phyloP scores from a whole-genome alignment of 2,329 filamentous ascomycete species.

The Aspergillus sp. region DNA sequence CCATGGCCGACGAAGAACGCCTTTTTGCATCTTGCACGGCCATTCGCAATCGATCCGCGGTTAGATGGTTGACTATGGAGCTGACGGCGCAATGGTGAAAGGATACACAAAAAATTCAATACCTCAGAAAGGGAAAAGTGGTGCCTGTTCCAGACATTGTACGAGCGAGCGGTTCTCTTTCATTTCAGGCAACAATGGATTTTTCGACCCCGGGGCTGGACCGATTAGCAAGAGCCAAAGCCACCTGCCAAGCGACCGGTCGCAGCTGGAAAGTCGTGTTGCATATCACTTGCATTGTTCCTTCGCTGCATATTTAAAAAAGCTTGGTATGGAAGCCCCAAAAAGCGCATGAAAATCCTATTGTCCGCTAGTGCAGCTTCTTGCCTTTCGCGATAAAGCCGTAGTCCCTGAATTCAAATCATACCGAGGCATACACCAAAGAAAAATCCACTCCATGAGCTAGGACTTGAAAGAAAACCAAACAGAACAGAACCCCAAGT shows the following conservation, averaged over 20 bases:
- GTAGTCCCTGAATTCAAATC: neutral
- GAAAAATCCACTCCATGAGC: neutral
- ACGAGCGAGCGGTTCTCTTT: too few species aligned
- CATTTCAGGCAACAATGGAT: neutral
- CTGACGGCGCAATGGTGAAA: neutral
- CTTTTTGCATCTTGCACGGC: too few species aligned
- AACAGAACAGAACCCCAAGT: neutral
- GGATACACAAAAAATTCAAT: neutral
- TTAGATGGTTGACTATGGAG: too few species aligned
- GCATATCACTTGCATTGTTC: neutral
- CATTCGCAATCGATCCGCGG: too few species aligned
- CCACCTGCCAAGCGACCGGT: neutral
- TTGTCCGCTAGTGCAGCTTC: neutral
- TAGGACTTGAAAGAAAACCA: neutral
- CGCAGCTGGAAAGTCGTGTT: neutral
- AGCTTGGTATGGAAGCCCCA: neutral
- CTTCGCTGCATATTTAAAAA: neutral
- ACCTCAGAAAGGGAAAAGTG: neutral
- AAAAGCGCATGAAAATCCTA: too few species aligned
- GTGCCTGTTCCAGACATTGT: too few species aligned
- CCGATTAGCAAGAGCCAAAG: neutral
- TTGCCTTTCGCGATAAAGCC: neutral
- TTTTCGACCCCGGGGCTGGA: neutral
- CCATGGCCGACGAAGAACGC: neutral
- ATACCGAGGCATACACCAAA: neutral